These are phyloP conservation scores for Parsonsia alboflavescens DNA, from an alignment of 257 asterid species.

Conservation along the genomic window DNA sequence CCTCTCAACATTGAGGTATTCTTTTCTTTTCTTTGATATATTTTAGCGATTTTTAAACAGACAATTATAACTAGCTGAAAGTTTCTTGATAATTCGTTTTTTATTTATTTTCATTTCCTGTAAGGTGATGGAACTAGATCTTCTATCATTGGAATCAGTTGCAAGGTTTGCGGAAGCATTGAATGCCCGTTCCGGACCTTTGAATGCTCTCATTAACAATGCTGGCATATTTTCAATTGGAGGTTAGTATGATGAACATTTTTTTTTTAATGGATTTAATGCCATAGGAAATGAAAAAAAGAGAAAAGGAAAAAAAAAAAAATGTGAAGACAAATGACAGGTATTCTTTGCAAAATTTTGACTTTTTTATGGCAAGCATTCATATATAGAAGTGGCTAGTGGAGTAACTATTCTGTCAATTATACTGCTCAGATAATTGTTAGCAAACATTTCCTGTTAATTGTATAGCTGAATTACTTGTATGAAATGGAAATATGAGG, in stretches of 20 bases:
- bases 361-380: neutral
- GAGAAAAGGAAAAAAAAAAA: neutral
- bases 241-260: constrained; percentile 32
- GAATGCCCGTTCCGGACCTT: constrained; percentile 68
- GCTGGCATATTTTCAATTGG: constrained; percentile 95
- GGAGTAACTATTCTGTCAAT: neutral
- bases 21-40: no score
- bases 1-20: constrained; percentile 87
- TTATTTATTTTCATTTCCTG: neutral
- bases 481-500: neutral
- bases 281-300: neutral
- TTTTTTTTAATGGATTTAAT: neutral
- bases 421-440: neutral
- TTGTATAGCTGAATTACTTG: neutral
- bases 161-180: constrained; percentile 78
- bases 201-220: constrained; percentile 82
- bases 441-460: neutral
- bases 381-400: neutral
- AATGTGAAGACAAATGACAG: neutral
- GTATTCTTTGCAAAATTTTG: neutral
- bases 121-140: constrained; percentile 93
- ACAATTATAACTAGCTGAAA: no score
- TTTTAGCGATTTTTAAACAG: neutral
- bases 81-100: neutral
- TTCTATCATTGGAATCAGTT: constrained; percentile 83